Evolutionary conservation across 1,139 yeast genomes (phyloP).

Genomic region (Yamadazyma atmosphaerica): DNA sequence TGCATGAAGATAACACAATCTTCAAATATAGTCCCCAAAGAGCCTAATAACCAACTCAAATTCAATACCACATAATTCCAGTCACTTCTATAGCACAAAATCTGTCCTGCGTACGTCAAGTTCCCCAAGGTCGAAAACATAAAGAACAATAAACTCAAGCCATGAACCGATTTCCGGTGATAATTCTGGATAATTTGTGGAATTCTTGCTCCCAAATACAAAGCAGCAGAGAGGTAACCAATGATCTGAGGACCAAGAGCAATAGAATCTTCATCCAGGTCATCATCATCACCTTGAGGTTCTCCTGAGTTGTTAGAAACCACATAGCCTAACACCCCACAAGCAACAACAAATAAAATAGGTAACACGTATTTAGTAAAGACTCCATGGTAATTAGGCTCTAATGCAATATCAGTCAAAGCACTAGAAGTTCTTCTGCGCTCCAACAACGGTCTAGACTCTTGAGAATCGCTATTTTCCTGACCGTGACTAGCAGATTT

Average conservation of each 20-base stretch:
- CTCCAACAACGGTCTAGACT: conserved; percentile 18
- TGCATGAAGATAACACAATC: conserved; percentile 64
- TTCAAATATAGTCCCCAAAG: conserved; percentile 71
- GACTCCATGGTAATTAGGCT: conserved; percentile 43
- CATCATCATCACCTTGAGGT: conserved; percentile 14
- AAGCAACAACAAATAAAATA: conserved; percentile 58
- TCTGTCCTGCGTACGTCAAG: conserved; percentile 74
- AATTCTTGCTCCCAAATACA: conserved; percentile 74
- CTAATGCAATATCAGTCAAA: conserved; percentile 45
- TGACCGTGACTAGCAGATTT: no score
- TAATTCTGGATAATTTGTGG: conserved; percentile 80
- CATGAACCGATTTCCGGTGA: conserved; percentile 67
- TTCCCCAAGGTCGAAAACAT: conserved; percentile 75
- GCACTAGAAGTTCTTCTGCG: conserved; percentile 45
- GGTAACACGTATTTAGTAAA: conserved; percentile 60
- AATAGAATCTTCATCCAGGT: conserved; percentile 21
- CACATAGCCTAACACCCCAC: conserved; percentile 66
- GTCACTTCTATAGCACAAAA: conserved; percentile 65
- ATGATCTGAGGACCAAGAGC: conserved; percentile 64
- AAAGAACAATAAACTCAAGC: conserved; percentile 73
- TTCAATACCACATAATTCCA: conserved; percentile 59
- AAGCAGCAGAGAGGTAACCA: conserved; percentile 69
- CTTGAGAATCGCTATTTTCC: no score
- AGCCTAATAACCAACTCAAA: conserved; percentile 73
- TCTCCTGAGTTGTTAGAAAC: conserved; percentile 38